Evolutionary conservation across 768 basidiomycete genomes (phyloP).

Genomic region (Lentinula aciculospora): DNA sequence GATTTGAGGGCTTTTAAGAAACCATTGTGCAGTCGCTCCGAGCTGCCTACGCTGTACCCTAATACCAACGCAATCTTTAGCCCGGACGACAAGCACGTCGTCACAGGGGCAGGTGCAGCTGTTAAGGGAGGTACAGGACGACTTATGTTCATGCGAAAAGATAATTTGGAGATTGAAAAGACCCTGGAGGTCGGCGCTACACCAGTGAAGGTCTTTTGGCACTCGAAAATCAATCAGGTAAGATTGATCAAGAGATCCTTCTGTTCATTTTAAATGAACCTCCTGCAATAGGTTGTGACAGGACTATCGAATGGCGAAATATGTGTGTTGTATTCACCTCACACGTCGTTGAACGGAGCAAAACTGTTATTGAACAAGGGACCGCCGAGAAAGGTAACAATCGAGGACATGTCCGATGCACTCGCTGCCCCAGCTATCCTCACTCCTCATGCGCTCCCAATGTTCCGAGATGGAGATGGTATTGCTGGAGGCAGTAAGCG

Average conservation of each 20-base stretch:
- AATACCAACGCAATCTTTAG: conserved; percentile 94
- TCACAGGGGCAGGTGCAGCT: conserved; percentile 75
- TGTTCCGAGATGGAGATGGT: conserved; percentile 81
- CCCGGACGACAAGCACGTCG: conserved; percentile 84
- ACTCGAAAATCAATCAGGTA: conserved; percentile 96
- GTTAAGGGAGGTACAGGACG: conserved; percentile 65
- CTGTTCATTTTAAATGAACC: not conserved
- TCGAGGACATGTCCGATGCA: conserved; percentile 88
- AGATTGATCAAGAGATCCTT: conserved; percentile 19
- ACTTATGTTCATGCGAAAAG: conserved; percentile 68
- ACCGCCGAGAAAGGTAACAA: conserved; percentile 72
- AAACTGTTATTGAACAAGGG: conserved; percentile 86
- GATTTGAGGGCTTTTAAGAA: conserved; percentile 89
- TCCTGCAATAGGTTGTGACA: conserved; percentile 62
- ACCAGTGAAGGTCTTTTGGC: conserved; percentile 92
- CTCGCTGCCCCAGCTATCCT: conserved; percentile 82
- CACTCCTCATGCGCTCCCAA: conserved; percentile 87
- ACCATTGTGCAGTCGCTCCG: conserved; percentile 65
- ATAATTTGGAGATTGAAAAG: conserved; percentile 64
- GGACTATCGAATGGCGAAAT: conserved; percentile 86
- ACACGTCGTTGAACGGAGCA: conserved; percentile 85
- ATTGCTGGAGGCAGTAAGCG: conserved; percentile 75
- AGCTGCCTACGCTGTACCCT: conserved; percentile 76
- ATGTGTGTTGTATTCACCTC: conserved; percentile 88
- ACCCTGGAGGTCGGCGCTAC: conserved; percentile 65